phyloP scores from a whole-genome alignment of 805 yeast species.

The Saccharomycopsis fibuligera region DNA sequence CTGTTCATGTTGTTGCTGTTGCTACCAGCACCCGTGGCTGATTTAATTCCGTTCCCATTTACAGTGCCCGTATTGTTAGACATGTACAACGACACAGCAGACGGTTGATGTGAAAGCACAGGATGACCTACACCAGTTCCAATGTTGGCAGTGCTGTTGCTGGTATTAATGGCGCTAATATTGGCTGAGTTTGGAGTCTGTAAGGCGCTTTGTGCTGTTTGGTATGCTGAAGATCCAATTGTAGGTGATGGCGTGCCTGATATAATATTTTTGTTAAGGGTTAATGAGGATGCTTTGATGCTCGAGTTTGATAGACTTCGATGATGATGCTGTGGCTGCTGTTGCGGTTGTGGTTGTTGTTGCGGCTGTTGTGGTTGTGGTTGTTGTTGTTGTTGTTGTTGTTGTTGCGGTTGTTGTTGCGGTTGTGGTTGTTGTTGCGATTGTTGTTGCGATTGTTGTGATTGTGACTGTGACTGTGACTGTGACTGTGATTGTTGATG shows the following conservation, averaged over 20 bases:
- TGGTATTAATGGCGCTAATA: background rate
- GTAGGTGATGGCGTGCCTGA: slow-evolving; percentile 19
- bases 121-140: background rate
- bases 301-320: slow-evolving; percentile 13
- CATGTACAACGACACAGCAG: slow-evolving; percentile 6
- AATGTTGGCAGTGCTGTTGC: background rate
- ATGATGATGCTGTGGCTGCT: slow-evolving; percentile 4
- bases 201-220: slow-evolving; percentile 17
- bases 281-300: slow-evolving; percentile 3
- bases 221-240: slow-evolving; percentile 10
- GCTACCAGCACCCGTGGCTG: too few species aligned
- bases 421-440: too few species aligned
- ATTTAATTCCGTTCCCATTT: too few species aligned
- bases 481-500: too few species aligned
- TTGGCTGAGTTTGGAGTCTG: slow-evolving; percentile 18
- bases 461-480: background rate
- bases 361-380: too few species aligned
- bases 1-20: background rate
- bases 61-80: background rate
- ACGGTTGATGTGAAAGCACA: slow-evolving; percentile 5
- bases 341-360: too few species aligned
- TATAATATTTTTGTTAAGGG: slow-evolving; percentile 3
- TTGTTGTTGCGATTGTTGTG: background rate
- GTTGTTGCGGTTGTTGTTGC: too few species aligned
- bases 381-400: too few species aligned